These are phyloP conservation scores for Boletus pseudo-olivaceus DNA, from an alignment of 768 basidiomycete species.

Conservation along the genomic window DNA sequence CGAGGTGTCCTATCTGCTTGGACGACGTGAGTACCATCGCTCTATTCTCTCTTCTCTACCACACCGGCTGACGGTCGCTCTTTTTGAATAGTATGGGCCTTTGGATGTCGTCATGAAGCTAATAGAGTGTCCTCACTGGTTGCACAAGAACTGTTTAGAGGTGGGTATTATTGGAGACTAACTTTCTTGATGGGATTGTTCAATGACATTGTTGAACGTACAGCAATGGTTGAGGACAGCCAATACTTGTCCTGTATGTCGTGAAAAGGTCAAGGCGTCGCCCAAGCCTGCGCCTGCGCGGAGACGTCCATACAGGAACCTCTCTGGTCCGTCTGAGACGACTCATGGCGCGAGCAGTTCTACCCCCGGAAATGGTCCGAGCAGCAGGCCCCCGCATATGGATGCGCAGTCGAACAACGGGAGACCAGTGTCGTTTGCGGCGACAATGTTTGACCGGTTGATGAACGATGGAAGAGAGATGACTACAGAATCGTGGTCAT, in stretches of 20 bases:
- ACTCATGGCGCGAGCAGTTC: constrained; percentile 3
- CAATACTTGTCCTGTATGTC: constrained; percentile 79
- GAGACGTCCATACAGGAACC: constrained; percentile 13
- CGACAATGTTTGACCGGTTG: constrained; percentile 21
- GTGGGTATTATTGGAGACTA: constrained; percentile 35
- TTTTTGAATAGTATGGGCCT: constrained; percentile 51
- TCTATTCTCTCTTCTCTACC: background rate
- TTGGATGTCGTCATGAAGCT: constrained; percentile 65
- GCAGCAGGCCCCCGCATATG: constrained; percentile 4
- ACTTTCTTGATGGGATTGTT: background rate
- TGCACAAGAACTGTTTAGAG: constrained; percentile 73
- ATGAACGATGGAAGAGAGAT: constrained; percentile 15
- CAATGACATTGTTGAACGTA: constrained; percentile 2
- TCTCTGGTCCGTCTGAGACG: constrained; percentile 3
- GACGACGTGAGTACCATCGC: constrained; percentile 62
- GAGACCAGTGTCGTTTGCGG: constrained; percentile 15
- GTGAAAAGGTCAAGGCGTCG: constrained; percentile 47
- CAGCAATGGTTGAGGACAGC: constrained; percentile 82
- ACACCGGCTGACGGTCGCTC: background rate
- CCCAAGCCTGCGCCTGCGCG: constrained; percentile 23
- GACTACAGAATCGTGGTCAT: constrained; percentile 4
- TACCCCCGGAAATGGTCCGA: background rate
- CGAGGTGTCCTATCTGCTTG: constrained; percentile 79
- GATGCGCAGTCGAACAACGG: constrained; percentile 8
- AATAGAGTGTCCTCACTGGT: constrained; percentile 72